Percentiles rank a stretch among this genome's conserved stretches.
These are phyloP conservation scores for Colletotrichum shisoi DNA, from an alignment of 2,329 filamentous ascomycete genomes.

Conservation along the genomic window DNA sequence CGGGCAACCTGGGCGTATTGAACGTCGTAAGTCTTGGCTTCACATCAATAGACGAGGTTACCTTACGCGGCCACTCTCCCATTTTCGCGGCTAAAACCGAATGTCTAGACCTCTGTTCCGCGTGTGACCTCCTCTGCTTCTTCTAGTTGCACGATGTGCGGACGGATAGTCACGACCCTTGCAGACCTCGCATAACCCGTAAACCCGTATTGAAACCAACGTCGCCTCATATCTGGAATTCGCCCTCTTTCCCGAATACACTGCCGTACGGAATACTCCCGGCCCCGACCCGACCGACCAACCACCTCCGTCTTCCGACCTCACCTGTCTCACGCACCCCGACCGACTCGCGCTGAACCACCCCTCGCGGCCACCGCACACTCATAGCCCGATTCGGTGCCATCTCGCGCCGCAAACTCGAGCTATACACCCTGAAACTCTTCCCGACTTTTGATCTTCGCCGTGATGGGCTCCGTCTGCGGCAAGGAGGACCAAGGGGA, in stretches of 20 bases:
- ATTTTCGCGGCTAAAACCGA: constrained; percentile 24
- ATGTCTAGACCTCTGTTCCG: neutral
- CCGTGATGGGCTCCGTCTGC: constrained; percentile 84
- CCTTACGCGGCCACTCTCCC: constrained; percentile 30
- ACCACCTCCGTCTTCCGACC: constrained; percentile 17
- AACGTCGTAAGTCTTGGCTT: constrained; percentile 36
- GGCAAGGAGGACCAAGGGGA: constrained; percentile 77
- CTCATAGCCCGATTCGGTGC: neutral
- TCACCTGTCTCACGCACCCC: constrained; percentile 7
- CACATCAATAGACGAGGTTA: constrained; percentile 34
- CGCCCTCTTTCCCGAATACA: constrained; percentile 9
- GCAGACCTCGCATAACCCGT: constrained; percentile 3
- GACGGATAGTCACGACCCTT: neutral
- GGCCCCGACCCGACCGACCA: constrained; percentile 10
- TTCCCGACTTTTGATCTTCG: constrained; percentile 4
- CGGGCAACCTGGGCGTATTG: neutral
- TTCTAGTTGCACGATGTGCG: neutral
- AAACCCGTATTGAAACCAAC: constrained; percentile 6
- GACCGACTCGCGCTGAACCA: constrained; percentile 2
- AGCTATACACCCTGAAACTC: neutral
- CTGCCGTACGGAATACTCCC: neutral
- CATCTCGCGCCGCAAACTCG: neutral
- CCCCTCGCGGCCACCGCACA: neutral
- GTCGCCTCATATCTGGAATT: neutral
- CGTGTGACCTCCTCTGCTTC: neutral